Conservation (phyloP, 1,139 yeast genomes). For the Tardiomyces digboiensis region DNA sequence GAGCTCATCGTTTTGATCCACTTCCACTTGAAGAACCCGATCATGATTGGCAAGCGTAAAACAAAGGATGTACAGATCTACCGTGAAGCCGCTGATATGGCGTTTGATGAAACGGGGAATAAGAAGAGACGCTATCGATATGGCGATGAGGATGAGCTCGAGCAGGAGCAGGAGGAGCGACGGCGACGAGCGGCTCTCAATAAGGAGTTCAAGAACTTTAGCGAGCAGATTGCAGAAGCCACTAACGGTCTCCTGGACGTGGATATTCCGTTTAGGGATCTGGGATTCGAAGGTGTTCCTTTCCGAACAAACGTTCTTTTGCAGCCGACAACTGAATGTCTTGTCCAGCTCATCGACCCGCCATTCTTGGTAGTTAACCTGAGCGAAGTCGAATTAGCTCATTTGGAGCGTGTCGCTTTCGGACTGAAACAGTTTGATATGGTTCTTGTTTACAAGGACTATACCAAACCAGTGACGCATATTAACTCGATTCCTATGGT, state of each 20-base stretch:
- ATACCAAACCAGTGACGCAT: conserved; percentile 77
- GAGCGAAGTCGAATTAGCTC: conserved; percentile 90
- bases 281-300: conserved; percentile 98
- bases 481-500: conserved; percentile 94
- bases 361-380: conserved; percentile 89
- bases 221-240: conserved; percentile 85
- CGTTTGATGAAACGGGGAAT: conserved; percentile 96
- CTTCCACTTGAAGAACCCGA: conserved; percentile 85
- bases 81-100: conserved; percentile 94
- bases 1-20: conserved; percentile 91
- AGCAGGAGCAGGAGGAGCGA: conserved; percentile 98
- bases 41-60: conserved; percentile 93
- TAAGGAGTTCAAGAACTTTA: conserved; percentile 83
- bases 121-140: conserved; percentile 82
- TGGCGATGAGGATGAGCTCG: conserved; percentile 98
- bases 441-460: conserved; percentile 92
- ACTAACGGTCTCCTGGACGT: conserved; percentile 65
- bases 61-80: conserved; percentile 94
- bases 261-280: conserved; percentile 91
- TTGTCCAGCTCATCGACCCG: conserved; percentile 88
- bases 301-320: conserved; percentile 89
- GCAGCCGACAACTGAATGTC: conserved; percentile 96
- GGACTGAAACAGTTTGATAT: conserved; percentile 95
- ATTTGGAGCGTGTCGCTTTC: conserved; percentile 93
- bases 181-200: conserved; percentile 84